Evolutionary conservation across 2,329 filamentous ascomycete genomes (phyloP).

Genomic region (Aspergillus japonicus): DNA sequence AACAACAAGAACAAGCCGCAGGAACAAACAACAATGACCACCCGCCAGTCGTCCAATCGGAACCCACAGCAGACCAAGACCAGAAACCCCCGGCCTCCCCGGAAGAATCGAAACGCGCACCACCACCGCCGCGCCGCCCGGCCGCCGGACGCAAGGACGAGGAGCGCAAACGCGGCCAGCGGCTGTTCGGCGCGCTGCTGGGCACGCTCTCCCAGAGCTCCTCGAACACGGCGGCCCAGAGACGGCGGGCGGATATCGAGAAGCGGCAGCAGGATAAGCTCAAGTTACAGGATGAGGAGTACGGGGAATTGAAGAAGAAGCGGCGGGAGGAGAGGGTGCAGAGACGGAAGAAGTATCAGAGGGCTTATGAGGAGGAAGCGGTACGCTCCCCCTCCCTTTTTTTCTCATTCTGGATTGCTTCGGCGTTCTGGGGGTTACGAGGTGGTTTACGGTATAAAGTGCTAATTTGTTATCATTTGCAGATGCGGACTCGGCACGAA

Average conservation of each 20-base stretch:
- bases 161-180: conserved; percentile 79
- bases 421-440: not conserved
- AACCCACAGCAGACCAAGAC: conserved; percentile 14
- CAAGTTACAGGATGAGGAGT: conserved; percentile 73
- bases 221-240: conserved; percentile 61
- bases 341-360: conserved; percentile 67
- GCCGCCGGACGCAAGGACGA: conserved; percentile 57
- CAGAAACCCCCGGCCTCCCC: conserved; percentile 24
- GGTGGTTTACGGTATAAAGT: not conserved
- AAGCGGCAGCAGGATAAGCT: conserved; percentile 75
- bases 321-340: conserved; percentile 62
- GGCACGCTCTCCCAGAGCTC: conserved; percentile 73
- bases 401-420: not conserved
- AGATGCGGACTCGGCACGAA: conserved; percentile 74
- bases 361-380: conserved; percentile 70
- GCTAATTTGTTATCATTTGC: conserved; percentile 20
- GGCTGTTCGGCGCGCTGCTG: conserved; percentile 80
- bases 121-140: conserved; percentile 20
- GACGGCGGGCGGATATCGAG: conserved; percentile 75
- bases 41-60: conserved; percentile 3
- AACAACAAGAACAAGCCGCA: not conserved
- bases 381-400: conserved; percentile 50
- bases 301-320: conserved; percentile 65
- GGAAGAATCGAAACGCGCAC: conserved; percentile 16
- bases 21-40: conserved; percentile 25